Base-by-base conservation (phyloP, 2,329 filamentous ascomycete genomes). In the Corynespora cassiicola region DNA sequence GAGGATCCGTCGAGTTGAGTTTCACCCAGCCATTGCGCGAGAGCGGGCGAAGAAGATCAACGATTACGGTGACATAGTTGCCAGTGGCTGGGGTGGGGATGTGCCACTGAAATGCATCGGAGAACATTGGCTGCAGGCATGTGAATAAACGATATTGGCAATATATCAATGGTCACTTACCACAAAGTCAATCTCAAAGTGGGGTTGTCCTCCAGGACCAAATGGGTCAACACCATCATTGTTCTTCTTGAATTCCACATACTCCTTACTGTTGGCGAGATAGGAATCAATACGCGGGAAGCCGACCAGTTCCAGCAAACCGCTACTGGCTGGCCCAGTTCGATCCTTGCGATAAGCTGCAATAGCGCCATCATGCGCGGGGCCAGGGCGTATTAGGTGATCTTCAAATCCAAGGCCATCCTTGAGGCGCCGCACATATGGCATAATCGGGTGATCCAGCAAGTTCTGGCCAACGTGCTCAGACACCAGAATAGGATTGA, bases 391-490 rank as follows among this genome's bases (percentile, higher is more conserved):
- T 53, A 51, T 37, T 59, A 50, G 39, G 77, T 71, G 3, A 70
- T 70, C 11, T 74, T 77, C 74, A 10, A 80, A 69, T 7, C 78
- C 79, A 22, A 76, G 73, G 2, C 76, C 75, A 0, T 67, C 62
- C 52, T 77, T 76, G 15, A 68, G 61, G 4, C 72, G 72, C 19
- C 68, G 57, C 6, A 43, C 33, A 36, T 47, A 50, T 3, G 48
- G 54, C 37, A 58, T 53, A 20, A 47, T 45, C 2, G 63, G 49
- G 12, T 64, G 81, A 54, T 86, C 83, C 25, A 82, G 73, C 5
- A 86, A 69, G 63, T 85, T 82, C 44, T 76, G 75, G 3, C 83
- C 83, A 2, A 87, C 81, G 27, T 83, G 79, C 2, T 77, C 75
- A 1, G 81, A 77, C 45, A 83, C 71, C 3, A 82, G 50, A 1